Percentiles rank a stretch among this genome's conserved stretches.
Evolutionary conservation across 139 green algal genomes (phyloP).

Genomic region (Chlamydomonas asymmetrica): DNA sequence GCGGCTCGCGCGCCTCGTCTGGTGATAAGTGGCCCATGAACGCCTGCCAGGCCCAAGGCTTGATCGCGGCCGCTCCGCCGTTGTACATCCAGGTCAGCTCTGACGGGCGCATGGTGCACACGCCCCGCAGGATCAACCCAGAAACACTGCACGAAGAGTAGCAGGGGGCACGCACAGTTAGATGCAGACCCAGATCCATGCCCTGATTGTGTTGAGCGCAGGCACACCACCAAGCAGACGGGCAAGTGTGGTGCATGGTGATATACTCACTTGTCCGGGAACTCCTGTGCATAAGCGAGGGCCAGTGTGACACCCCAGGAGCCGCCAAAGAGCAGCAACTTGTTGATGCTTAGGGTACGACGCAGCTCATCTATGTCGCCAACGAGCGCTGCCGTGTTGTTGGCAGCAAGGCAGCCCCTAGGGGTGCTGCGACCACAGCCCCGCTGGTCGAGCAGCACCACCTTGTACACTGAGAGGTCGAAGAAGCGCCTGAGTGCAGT

Average conservation of each 20-base stretch:
- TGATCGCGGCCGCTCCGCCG: conserved; percentile 39
- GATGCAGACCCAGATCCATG: neutral
- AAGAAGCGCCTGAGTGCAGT: conserved; percentile 65
- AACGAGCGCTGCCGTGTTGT: conserved; percentile 62
- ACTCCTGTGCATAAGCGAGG: conserved; percentile 62
- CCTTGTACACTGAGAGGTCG: conserved; percentile 54
- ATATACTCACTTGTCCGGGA: conserved; percentile 28
- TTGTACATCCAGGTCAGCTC: conserved; percentile 78
- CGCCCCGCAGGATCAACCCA: conserved; percentile 62
- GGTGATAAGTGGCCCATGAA: conserved; percentile 39
- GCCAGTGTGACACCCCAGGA: conserved; percentile 68
- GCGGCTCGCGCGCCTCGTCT: conserved; percentile 28
- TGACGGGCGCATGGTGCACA: conserved; percentile 68
- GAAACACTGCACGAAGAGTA: conserved; percentile 30
- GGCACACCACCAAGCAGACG: neutral
- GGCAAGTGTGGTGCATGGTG: neutral
- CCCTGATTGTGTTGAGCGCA: too few species aligned
- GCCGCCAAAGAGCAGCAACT: conserved; percentile 74
- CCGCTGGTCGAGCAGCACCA: conserved; percentile 76
- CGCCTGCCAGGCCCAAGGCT: conserved; percentile 43
- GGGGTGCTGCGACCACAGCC: conserved; percentile 64
- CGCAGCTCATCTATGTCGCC: conserved; percentile 65
- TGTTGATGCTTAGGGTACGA: conserved; percentile 38
- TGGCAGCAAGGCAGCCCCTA: conserved; percentile 52
- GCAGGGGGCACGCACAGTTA: too few species aligned